Evolutionary conservation across 495 filamentous ascomycete species (phyloP).

Genomic region (Aspergillus olivimuriae): DNA sequence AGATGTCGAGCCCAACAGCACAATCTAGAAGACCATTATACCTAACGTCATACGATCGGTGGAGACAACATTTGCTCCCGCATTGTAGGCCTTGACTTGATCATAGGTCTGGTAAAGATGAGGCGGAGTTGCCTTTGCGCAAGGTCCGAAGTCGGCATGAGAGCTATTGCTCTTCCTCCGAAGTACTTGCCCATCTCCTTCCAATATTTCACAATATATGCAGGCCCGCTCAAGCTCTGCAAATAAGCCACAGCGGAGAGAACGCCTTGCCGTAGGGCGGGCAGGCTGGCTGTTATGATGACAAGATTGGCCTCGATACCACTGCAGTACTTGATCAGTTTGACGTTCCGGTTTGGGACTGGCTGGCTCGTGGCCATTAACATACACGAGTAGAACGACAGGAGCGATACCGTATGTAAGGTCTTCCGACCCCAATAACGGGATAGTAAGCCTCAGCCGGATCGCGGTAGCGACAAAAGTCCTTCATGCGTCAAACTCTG

Average conservation of each 20-base stretch:
- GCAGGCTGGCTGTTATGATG: neutral
- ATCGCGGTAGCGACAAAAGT: neutral
- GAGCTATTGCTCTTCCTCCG: no score
- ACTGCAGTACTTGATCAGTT: neutral
- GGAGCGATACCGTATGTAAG: neutral
- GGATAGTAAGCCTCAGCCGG: neutral
- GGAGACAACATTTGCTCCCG: no score
- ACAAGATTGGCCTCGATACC: neutral
- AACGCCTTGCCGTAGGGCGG: neutral
- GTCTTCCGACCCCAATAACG: neutral
- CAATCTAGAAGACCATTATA: no score
- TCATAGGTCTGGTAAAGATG: no score
- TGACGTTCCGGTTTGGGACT: neutral
- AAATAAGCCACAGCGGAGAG: neutral
- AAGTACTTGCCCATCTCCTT: no score
- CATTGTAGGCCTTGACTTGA: no score
- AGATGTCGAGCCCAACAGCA: no score
- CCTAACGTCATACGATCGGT: no score
- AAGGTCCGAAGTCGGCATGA: no score
- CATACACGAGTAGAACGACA: neutral
- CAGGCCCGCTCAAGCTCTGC: no score
- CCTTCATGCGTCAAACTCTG: neutral
- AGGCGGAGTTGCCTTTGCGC: no score
- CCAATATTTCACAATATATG: no score
- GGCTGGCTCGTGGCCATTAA: neutral